Evolutionary conservation across 495 filamentous ascomycete genomes (phyloP), one percentile per base, ranked within the genome.

Genomic region (Penicillium mononematosum): DNA sequence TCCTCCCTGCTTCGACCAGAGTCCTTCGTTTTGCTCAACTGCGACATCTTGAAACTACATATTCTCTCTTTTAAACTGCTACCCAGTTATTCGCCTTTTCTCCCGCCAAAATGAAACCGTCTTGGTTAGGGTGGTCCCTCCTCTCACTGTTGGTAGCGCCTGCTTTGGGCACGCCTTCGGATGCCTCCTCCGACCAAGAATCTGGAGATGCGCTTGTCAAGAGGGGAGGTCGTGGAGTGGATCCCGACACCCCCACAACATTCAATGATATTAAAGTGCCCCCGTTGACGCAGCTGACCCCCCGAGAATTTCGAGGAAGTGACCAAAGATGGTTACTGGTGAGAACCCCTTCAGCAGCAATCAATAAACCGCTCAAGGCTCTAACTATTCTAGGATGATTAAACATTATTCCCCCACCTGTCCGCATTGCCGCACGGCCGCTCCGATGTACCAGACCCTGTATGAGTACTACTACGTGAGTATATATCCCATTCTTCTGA

Each of bases 391-490:
- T 53, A 88, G 86, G 86, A 80, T 92, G 61, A 79, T 92, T 22
- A 90, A 92, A 68, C 83, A 86, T 68, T 89, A 85, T 68, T 92
- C 89, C 50, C 88, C 86, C 10, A 82, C 78, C 24, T 97, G 92
- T 68, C 76, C 74, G 39, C 94, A 98, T 73, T 98, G 95, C 75
- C 75, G 81, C 62, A 77, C 79, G 41, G 85, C 90, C 61, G 91
- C 89, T 34, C 95, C 95, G 25, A 86, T 83, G 50, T 98, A 85
- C 80, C 91, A 97, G 75, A 96, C 93, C 7, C 76, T 96, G 22
- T 96, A 96, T 75, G 94, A 98, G 71, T 97, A 85, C 74, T 96
- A 97, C 75, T 96, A 92, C 55, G 79, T 82, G 58, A 61, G 77
- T 67, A 36, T 31, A 12, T 9, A 50, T 53, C 20, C 20, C 6